Base-by-base conservation (phyloP, 2,329 filamentous ascomycete genomes). In the Diaporthe velutina region DNA sequence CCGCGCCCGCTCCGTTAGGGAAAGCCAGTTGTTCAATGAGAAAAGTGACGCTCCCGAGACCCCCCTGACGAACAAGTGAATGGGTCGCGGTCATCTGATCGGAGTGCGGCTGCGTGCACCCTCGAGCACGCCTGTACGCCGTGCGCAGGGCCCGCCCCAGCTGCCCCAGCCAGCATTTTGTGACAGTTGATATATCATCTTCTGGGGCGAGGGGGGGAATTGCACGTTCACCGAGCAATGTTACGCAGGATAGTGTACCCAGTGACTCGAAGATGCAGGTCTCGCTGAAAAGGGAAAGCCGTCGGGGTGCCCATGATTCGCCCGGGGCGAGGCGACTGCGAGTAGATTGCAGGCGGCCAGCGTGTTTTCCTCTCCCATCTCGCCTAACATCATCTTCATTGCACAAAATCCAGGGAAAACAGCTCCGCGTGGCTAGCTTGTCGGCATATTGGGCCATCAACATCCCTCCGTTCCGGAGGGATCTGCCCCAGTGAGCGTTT, bases 111-210 rank as follows among this genome's bases (percentile, higher is more conserved):
- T 74, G 73, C 73, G 38, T 72, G 67, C 48, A 35, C 25, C 45
- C 45, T 35, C 50, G 58, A 66, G 55, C 48, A 71, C 48, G 50
- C 67, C 45, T 71, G 66, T 54, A 30, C 71, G 52, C 48, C 25
- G n/a, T 45, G 48, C 28, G 50, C 58, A 64, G 71, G 40, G 33
- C n/a, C 55, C 58, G 66, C 60, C 60, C 25, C 52, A 54, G 52
- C 52, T 54, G 52, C 52, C n/a, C 45, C 70, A 52, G 45, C 58
- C 55, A 52, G 57, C 25, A 35, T 57, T 60, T 67, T 70, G 73
- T 70, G 70, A 68, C n/a, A 73, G 61, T 35, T 73, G 73, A 75
- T 66, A 54, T 61, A 45, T 73, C 61, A 73, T 40, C 42, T 48
- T 12, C 57, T 42, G 55, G 38, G 40, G 40, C 15, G 40, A n/a